Base-by-base conservation (phyloP, 225 moss, liverwort and hornwort species). In the Physcomitrium patens region DNA sequence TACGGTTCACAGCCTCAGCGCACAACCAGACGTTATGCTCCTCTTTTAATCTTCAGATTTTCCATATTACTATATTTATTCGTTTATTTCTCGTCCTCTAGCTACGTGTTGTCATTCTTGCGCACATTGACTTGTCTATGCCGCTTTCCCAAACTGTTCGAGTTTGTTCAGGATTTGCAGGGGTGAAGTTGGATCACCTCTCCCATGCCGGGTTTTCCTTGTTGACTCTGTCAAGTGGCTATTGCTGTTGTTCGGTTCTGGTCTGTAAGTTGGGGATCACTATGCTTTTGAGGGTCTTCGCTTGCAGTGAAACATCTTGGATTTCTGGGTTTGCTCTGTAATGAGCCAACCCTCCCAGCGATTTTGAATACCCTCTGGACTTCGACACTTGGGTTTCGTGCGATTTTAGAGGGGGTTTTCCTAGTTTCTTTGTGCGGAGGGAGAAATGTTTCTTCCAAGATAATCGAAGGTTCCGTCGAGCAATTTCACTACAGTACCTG, bases 141-240 rank as follows among this genome's bases (percentile, higher is more conserved):
- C 9, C 66, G 17, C 62, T 74, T 54, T 24, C 41, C 41, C 61
- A 61, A 41, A 61, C 17, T 17, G 61, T 37, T 37, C 31, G 31
- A 23, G 9, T 41, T 61, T 41, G 61, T 61, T 61, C 37, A 3
- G 17, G 17, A 11, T 17, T n/a, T 13, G 24, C 11, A 58, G 24
- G 58, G 5, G 23, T 2, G 55, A 43, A 11, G 44, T 24, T 1
- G 44, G 57, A 56, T 53, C 60, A 60, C 45, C 46, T 62, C 53
- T 79, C 51, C 45, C 27, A 13, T 68, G 79, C 10, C 59, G 16
- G 70, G 55, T 48, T 64, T 2, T 7, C 31, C 31, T 37, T 56
- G 63, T 77, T 73, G 71, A 73, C 72, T 48, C 47, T 48, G 61
- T 77, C 61, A 67, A 72, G 76, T 81, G 76, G 51, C 65, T 53